Conservation (phyloP, 2,329 filamentous ascomycete genomes). For the Triangularia verruculosa region DNA sequence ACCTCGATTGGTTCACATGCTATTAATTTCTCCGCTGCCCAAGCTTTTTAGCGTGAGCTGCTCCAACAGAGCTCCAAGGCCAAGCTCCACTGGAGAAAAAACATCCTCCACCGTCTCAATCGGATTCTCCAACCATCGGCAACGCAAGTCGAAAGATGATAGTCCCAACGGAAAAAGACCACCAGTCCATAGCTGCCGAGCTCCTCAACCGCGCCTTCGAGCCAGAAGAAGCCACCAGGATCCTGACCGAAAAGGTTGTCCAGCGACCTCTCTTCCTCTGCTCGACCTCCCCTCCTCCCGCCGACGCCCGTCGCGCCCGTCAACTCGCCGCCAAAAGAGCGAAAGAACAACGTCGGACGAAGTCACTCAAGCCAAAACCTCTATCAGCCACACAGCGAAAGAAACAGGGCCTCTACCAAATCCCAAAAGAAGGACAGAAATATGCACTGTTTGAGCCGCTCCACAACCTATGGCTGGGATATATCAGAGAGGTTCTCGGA, state of each 20-base stretch:
- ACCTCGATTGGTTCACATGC: background rate
- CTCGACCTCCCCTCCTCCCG: slow-evolving; percentile 65
- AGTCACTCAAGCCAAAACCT: slow-evolving; percentile 57
- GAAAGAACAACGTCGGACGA: slow-evolving; percentile 41
- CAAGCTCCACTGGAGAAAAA: background rate
- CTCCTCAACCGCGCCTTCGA: slow-evolving; percentile 79
- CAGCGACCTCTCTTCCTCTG: slow-evolving; percentile 77
- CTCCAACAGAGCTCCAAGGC: background rate
- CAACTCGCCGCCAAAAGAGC: slow-evolving; percentile 49
- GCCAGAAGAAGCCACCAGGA: slow-evolving; percentile 64
- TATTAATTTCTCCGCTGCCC: background rate
- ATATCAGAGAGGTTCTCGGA: slow-evolving; percentile 78
- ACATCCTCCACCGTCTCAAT: background rate
- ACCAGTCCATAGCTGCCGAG: slow-evolving; percentile 50
- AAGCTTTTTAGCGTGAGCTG: background rate
- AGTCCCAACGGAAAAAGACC: slow-evolving; percentile 25
- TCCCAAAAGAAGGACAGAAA: slow-evolving; percentile 65
- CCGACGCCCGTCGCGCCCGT: slow-evolving; percentile 56
- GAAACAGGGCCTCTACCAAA: slow-evolving; percentile 66
- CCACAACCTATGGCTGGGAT: slow-evolving; percentile 76
- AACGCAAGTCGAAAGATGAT: slow-evolving; percentile 6
- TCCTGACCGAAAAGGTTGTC: slow-evolving; percentile 80
- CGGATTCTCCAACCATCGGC: background rate
- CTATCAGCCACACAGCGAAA: slow-evolving; percentile 79
- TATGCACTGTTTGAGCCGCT: slow-evolving; percentile 77